Base-by-base conservation (phyloP, 148 eudicot species). In the Pouteria glomerata region DNA sequence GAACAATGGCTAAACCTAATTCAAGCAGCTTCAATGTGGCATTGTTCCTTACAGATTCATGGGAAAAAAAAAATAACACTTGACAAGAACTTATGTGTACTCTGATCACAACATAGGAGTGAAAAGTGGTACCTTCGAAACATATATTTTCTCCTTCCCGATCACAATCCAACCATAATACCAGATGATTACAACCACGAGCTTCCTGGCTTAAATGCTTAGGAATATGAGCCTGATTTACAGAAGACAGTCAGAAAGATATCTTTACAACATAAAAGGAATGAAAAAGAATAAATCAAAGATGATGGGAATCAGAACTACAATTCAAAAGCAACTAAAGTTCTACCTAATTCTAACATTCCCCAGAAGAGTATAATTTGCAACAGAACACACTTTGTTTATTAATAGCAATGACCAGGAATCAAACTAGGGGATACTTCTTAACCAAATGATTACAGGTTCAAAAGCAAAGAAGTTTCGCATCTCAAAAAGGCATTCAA, bases 141-240 rank as follows among this genome's bases (percentile, higher is more conserved):
- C 98, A 94, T 50, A 94, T 94, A 72, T 94, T 94, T 72, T 94
- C 97, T 68, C 98, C 98, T 86, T 94, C 98, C 56, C 98, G 92
- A 16, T 94, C 98, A 80, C 98, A 94, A 79, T 94, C 98, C 79
- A 94, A 78, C 98, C 98, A 94, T 68, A 94, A 66, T 50, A 94
- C 96, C 63, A 94, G 84, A 83, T 91, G 82, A 74, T 77, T 82
- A 80, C 88, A 94, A 71, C 91, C 91, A 75, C 96, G 93, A 79
- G 96, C 98, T 83, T 91, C 98, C 78, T 91, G 98, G 70, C 84
- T 86, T 79, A 94, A 73, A 85, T 94, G 98, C 79, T 85, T 87
- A 64, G 86, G 74, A 41, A 94, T 87, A 82, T 91, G 97, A 77
- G 96, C 98, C 98, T 94, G 83, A 26, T 64, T 55, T 34, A 70